phyloP scores from a whole-genome alignment of 164 flowering plant species.

The Stephania japonica region DNA sequence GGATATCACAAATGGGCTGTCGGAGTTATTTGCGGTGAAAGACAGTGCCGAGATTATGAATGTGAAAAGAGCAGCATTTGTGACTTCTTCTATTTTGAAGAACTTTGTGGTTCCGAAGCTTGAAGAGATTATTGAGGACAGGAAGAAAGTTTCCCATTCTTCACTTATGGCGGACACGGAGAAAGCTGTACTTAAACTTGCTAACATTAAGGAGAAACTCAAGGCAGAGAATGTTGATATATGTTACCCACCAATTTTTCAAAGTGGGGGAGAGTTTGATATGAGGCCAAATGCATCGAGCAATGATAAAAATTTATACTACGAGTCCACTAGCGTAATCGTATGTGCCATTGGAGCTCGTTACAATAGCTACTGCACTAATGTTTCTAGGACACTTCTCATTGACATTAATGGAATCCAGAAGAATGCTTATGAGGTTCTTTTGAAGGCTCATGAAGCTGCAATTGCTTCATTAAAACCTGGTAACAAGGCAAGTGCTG shows the following conservation, averaged over 20 bases:
- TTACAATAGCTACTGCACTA: slow-evolving; percentile 74
- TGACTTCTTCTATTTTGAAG: slow-evolving; percentile 58
- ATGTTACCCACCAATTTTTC: slow-evolving; percentile 86
- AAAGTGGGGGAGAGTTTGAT: slow-evolving; percentile 79
- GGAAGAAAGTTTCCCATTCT: slow-evolving; percentile 66
- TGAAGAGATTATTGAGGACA: slow-evolving; percentile 74
- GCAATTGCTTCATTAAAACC: slow-evolving; percentile 56
- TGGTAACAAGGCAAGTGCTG: slow-evolving; percentile 47
- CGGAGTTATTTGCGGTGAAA: slow-evolving; percentile 67
- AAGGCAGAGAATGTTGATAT: slow-evolving; percentile 77
- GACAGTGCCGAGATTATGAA: slow-evolving; percentile 48
- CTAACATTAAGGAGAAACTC: slow-evolving; percentile 51
- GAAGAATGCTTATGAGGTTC: slow-evolving; percentile 75
- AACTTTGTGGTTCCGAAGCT: slow-evolving; percentile 70
- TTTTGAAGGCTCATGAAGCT: slow-evolving; percentile 74
- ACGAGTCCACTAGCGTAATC: slow-evolving; percentile 68
- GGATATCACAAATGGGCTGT: slow-evolving; percentile 61
- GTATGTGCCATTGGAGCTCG: slow-evolving; percentile 71
- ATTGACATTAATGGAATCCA: slow-evolving; percentile 62
- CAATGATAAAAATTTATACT: slow-evolving; percentile 58
- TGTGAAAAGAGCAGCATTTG: slow-evolving; percentile 64
- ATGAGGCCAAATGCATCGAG: slow-evolving; percentile 74
- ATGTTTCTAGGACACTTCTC: slow-evolving; percentile 61
- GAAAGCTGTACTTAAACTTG: slow-evolving; percentile 60
- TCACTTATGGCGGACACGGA: slow-evolving; percentile 70